Conservation (phyloP, 192 early-diverging fungal genomes). For the Backusella tarrabulga region DNA sequence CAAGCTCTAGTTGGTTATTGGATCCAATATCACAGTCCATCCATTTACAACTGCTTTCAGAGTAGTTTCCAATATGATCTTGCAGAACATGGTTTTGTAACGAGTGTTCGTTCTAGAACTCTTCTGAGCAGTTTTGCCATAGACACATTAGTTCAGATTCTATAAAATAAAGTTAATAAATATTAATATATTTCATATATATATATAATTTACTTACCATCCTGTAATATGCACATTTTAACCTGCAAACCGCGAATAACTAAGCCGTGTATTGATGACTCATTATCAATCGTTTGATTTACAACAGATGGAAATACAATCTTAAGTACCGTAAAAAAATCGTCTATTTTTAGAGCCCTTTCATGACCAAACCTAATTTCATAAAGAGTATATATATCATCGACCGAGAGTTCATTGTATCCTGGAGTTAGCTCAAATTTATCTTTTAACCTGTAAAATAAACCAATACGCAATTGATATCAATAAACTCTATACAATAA, state of each 20-base stretch:
- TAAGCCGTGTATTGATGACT: conserved; percentile 11
- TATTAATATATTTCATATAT: background rate
- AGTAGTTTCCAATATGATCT: conserved; percentile 35
- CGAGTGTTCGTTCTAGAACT: conserved; percentile 36
- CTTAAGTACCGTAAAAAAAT: conserved; percentile 31
- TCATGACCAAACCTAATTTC: conserved; percentile 45
- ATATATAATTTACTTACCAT: conserved; percentile 20
- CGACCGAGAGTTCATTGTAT: conserved; percentile 29
- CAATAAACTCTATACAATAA: background rate
- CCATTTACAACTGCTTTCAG: background rate
- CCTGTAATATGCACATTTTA: conserved; percentile 27
- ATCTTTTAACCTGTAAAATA: conserved; percentile 45
- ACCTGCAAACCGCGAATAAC: conserved; percentile 28
- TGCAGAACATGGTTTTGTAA: conserved; percentile 50
- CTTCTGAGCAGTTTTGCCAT: conserved; percentile 48
- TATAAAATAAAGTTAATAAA: background rate
- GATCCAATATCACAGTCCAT: background rate
- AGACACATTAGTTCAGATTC: conserved; percentile 39
- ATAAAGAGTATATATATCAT: conserved; percentile 49
- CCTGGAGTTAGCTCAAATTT: conserved; percentile 45
- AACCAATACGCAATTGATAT: background rate
- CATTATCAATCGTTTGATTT: background rate
- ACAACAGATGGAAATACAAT: conserved; percentile 32
- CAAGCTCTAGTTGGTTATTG: background rate
- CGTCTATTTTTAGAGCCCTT: conserved; percentile 24